phyloP scores from a whole-genome alignment of 139 green algal genomes.

The Chlorella sp. region DNA sequence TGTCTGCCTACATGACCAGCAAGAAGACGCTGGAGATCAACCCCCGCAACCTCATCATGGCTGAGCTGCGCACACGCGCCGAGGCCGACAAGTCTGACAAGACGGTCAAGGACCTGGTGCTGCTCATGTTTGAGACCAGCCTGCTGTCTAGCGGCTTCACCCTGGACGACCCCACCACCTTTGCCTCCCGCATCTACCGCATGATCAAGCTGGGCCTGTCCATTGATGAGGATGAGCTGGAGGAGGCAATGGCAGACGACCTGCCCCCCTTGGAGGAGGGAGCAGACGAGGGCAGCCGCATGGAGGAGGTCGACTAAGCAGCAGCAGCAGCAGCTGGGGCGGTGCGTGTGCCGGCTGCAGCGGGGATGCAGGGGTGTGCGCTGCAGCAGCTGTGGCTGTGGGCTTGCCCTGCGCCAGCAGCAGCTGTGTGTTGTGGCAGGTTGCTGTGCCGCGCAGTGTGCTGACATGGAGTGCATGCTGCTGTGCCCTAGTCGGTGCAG shows the following conservation, averaged over 20 bases:
- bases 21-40: slow-evolving; percentile 99
- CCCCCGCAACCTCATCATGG: slow-evolving; percentile 93
- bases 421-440: no score
- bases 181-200: slow-evolving; percentile 94
- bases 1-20: slow-evolving; percentile 94
- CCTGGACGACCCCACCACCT: slow-evolving; percentile 97
- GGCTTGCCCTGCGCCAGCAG: no score
- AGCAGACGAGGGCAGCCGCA: slow-evolving; percentile 75
- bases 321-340: no score
- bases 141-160: slow-evolving; percentile 93
- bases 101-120: slow-evolving; percentile 98
- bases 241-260: slow-evolving; percentile 62
- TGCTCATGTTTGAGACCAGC: slow-evolving; percentile 96
- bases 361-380: no score
- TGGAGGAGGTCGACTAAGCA: slow-evolving; percentile 68
- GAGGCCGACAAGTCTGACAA: slow-evolving; percentile 97
- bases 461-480: no score
- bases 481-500: no score
- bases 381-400: no score
- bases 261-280: slow-evolving; percentile 93
- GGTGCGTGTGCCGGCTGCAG: no score
- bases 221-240: slow-evolving; percentile 94
- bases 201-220: slow-evolving; percentile 98
- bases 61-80: slow-evolving; percentile 76
- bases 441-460: no score